phyloP scores from a whole-genome alignment of 148 eudicot species.

The Dysphania ambrosioides region DNA sequence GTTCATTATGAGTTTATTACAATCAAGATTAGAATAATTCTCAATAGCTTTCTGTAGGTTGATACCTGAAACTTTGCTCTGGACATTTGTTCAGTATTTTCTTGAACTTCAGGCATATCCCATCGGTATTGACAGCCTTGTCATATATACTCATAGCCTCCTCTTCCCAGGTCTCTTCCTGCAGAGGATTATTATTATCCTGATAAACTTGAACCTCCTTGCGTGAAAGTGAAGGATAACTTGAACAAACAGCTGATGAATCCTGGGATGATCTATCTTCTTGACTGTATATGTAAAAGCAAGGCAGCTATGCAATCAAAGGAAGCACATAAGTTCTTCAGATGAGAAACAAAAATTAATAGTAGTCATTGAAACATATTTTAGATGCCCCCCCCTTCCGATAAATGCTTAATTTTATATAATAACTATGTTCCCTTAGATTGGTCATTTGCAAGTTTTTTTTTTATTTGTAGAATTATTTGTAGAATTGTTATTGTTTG shows the following conservation, averaged over 20 bases:
- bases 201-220: slow-evolving; percentile 35
- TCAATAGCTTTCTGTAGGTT: neutral
- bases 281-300: slow-evolving; percentile 65
- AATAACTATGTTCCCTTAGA: no score
- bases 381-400: no score
- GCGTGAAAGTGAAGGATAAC: slow-evolving; percentile 30
- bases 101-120: slow-evolving; percentile 93
- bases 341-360: neutral
- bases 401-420: no score
- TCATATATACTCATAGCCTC: slow-evolving; percentile 88
- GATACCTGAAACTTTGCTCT: slow-evolving; percentile 82
- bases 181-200: slow-evolving; percentile 34
- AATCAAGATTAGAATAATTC: slow-evolving; percentile 5
- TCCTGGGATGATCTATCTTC: slow-evolving; percentile 49
- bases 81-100: slow-evolving; percentile 74
- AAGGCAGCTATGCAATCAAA: slow-evolving; percentile 65
- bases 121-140: slow-evolving; percentile 68
- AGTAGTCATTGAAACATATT: neutral
- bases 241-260: slow-evolving; percentile 35
- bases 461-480: no score
- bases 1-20: neutral
- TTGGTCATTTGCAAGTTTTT: no score
- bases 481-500: no score
- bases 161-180: slow-evolving; percentile 67
- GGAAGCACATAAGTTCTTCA: slow-evolving; percentile 10